phyloP scores from a whole-genome alignment of 225 moss, liverwort and hornwort genomes.

The Anthoceros angustus region DNA sequence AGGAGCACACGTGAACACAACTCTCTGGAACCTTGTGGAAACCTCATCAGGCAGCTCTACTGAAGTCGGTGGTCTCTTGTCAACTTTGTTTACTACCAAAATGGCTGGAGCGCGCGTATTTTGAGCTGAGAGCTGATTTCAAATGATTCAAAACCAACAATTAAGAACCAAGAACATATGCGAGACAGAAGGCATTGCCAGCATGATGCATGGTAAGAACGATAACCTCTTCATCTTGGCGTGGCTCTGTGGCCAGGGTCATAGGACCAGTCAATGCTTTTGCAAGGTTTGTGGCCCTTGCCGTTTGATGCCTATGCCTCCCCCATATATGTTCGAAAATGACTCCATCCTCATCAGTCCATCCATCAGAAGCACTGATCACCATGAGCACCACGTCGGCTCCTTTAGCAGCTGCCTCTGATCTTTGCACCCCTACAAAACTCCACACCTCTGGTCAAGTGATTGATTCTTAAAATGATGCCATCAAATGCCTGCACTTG shows the following conservation, averaged over 20 bases:
- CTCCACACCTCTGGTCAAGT: background rate
- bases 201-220: background rate
- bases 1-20: slow-evolving; percentile 60
- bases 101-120: slow-evolving; percentile 34
- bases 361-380: slow-evolving; percentile 86
- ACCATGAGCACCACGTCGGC: slow-evolving; percentile 82
- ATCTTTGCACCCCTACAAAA: slow-evolving; percentile 65
- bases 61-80: slow-evolving; percentile 46
- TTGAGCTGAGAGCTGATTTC: slow-evolving; percentile 11
- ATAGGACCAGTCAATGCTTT: slow-evolving; percentile 8
- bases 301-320: slow-evolving; percentile 14
- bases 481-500: background rate
- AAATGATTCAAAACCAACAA: slow-evolving; percentile 7
- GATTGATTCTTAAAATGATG: background rate
- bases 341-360: slow-evolving; percentile 44
- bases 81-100: slow-evolving; percentile 79
- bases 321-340: slow-evolving; percentile 56
- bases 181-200: background rate
- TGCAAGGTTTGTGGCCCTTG: slow-evolving; percentile 9
- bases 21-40: slow-evolving; percentile 32
- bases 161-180: slow-evolving; percentile 8
- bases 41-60: slow-evolving; percentile 45
- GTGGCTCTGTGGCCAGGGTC: slow-evolving; percentile 15
- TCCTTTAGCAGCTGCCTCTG: slow-evolving; percentile 66
- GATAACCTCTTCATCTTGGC: background rate